These are phyloP conservation scores for Mycena olivaceomarginata DNA, from an alignment of 768 basidiomycete species.

Conservation along the genomic window DNA sequence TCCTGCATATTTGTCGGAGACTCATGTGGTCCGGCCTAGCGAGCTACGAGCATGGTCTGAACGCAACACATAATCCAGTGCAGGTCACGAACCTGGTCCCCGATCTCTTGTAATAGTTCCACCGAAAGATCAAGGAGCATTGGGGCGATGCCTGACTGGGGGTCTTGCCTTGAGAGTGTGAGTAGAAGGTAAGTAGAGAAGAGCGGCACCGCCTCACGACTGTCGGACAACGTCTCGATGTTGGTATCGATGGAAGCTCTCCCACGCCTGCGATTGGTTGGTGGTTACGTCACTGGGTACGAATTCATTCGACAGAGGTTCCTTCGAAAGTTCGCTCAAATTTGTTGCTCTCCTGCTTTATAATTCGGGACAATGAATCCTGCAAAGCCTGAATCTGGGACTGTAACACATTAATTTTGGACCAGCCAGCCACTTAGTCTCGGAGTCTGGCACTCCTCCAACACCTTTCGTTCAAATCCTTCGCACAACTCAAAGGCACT, in stretches of 20 bases:
- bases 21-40: not conserved
- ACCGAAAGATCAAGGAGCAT: not conserved
- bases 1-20: conserved; percentile 6
- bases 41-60: not conserved
- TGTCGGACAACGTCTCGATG: not conserved
- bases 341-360: too few species aligned
- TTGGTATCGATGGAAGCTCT: not conserved
- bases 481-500: too few species aligned
- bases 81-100: not conserved
- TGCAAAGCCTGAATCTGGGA: too few species aligned
- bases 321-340: too few species aligned
- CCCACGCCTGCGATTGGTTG: not conserved
- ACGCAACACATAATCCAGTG: not conserved
- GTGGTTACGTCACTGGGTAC: not conserved
- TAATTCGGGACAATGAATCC: too few species aligned
- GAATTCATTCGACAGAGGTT: too few species aligned
- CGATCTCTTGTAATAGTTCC: conserved; percentile 4
- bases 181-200: not conserved
- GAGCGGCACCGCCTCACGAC: not conserved
- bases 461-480: too few species aligned
- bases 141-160: not conserved
- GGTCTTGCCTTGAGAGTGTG: not conserved
- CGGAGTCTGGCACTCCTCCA: too few species aligned
- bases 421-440: too few species aligned
- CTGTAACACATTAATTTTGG: too few species aligned